Percentiles rank a stretch among this genome's conserved stretches.
Evolutionary conservation across 1,284 basidiomycete genomes (phyloP).

Genomic region (Tremellales sp.): DNA sequence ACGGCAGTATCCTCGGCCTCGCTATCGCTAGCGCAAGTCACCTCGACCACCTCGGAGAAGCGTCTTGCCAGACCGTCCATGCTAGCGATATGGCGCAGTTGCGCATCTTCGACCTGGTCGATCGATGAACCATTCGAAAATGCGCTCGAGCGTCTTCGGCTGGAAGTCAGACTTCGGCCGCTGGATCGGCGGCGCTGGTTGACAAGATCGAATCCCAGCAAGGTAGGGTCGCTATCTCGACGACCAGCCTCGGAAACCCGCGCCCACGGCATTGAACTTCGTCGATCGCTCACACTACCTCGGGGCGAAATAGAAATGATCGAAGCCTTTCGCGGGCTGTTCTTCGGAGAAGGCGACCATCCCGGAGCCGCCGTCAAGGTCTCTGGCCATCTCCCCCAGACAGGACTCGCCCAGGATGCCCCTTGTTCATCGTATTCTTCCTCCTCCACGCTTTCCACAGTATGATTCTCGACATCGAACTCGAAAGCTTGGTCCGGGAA

Average conservation of each 20-base stretch:
- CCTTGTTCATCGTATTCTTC: constrained; percentile 22
- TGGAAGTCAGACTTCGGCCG: constrained; percentile 6
- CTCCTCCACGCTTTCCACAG: constrained; percentile 15
- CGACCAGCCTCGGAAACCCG: constrained; percentile 9
- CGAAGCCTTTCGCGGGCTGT: constrained; percentile 7
- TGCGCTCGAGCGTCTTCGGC: constrained; percentile 21
- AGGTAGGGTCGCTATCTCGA: constrained; percentile 21
- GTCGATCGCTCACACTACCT: constrained; percentile 12
- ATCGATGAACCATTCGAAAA: constrained; percentile 22
- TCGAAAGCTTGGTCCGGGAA: constrained; percentile 27
- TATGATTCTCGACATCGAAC: constrained; percentile 13
- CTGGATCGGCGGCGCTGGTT: constrained; percentile 19
- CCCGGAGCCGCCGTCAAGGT: constrained; percentile 4
- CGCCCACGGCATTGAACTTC: constrained; percentile 8
- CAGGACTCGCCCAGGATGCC: constrained; percentile 10
- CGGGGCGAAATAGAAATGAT: constrained; percentile 30
- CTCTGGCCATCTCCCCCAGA: constrained; percentile 27
- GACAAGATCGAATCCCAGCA: constrained; percentile 28
- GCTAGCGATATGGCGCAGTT: constrained; percentile 26
- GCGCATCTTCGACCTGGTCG: constrained; percentile 25
- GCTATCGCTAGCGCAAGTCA: constrained; percentile 12
- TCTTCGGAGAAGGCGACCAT: constrained; percentile 15
- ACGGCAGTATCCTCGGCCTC: constrained; percentile 19
- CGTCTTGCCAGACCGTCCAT: constrained; percentile 24
- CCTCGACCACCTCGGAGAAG: constrained; percentile 34